Evolutionary conservation across 805 yeast species (phyloP), one percentile per base, ranked within the genome.

Genomic region (Saccharomycopsis fibuligera): DNA sequence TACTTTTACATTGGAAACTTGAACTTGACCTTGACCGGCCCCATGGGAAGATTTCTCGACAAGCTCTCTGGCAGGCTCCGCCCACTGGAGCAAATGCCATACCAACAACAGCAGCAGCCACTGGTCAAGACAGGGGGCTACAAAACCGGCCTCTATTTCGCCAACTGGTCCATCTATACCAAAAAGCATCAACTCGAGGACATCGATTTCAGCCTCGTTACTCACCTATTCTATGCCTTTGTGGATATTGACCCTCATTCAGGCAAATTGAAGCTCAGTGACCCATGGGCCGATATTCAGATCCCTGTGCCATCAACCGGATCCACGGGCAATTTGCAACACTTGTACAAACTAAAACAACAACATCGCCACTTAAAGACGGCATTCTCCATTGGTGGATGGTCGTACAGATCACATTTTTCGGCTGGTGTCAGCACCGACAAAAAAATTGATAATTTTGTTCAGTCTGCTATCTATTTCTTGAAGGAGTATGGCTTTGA

Each of bases 301-400:
- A 60, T 72, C 12, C 42, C 42, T 12, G 19, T 45, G 6, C 41
- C 42, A 4, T 36, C 22, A 12, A 46, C 41, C 17, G 56, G 55
- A 16, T 35, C 35, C 4, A 56, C 54, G 24, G 91, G 91, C 0
- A 67, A 73, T 51, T 57, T 81, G 41, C 69, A 76, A 50, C 74
- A 74, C 57, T 62, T 82, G 30, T 67, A 62, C 46, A 68, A 69
- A 49, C 49, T 83, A 54, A 81, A 81, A 57, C 56, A 55, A 44
- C 41, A 53, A 40, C 45, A 66, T 48, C 62, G 69, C 8, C 60
- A 72, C 31, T 59, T 88, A 29, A 78, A 80, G 53, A 68, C 81
- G 0, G 67, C 79, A 3, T 71, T 89, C 74, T 82, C 96, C 0
- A 74, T 91, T 49, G 99, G 99, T 4, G 99, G 99, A 0, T 79